These are phyloP conservation scores for Trametes hirsuta DNA, from an alignment of 1,284 basidiomycete genomes.

Conservation along the genomic window DNA sequence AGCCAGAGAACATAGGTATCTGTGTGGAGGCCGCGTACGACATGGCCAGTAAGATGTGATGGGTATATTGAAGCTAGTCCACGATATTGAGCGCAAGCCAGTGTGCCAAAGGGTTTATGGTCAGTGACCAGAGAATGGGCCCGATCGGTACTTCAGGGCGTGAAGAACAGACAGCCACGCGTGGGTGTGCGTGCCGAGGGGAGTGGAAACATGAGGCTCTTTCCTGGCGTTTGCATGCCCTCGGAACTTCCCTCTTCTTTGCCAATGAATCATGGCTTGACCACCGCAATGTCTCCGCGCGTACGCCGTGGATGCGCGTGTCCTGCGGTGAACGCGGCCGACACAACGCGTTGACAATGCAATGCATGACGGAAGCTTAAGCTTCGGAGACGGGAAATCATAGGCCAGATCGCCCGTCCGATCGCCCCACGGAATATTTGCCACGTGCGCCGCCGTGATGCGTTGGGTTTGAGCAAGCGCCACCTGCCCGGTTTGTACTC, in stretches of 20 bases:
- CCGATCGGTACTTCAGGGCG: neutral
- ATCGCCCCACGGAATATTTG: constrained; percentile 9
- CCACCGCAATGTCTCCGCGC: neutral
- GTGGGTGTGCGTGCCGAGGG: constrained; percentile 16
- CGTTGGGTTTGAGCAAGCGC: constrained; percentile 1
- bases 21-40: constrained; percentile 16
- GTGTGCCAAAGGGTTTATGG: neutral
- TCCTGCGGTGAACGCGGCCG: neutral
- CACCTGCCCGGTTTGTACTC: constrained; percentile 3
- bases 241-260: neutral
- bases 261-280: too few relatives aligned
- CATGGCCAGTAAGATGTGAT: neutral
- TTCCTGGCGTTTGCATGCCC: neutral
- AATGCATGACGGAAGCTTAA: constrained; percentile 1
- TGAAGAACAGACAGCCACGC: constrained; percentile 15
- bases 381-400: neutral
- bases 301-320: neutral
- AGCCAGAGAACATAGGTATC: constrained; percentile 51
- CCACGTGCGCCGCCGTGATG: constrained; percentile 12
- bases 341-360: neutral
- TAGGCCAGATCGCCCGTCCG: neutral
- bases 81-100: neutral
- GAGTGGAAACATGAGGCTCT: constrained; percentile 18
- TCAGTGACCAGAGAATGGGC: neutral
- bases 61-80: neutral